A percentile compares a stretch with the other conserved stretches of the same genome.
Conservation (phyloP, 2,329 filamentous ascomycete species). For the Cyanodermella asteris region DNA sequence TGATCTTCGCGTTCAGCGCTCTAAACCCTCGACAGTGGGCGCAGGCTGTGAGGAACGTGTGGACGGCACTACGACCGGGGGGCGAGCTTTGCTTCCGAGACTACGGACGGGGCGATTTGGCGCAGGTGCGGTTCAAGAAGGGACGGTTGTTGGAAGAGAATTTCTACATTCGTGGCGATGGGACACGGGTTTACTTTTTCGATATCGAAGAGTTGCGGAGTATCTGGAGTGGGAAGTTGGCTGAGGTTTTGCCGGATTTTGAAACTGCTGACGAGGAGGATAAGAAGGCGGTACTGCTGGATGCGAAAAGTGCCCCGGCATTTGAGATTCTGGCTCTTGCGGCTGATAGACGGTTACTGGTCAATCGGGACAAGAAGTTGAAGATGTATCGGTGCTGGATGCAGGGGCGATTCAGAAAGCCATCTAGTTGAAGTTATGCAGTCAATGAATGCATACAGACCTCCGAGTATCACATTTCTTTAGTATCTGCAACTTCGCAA, state of each 20-base stretch:
- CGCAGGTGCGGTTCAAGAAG: conserved; percentile 93
- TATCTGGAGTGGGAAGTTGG: conserved; percentile 46
- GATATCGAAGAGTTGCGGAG: conserved; percentile 58
- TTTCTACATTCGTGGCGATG: conserved; percentile 89
- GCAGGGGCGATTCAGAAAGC: conserved; percentile 58
- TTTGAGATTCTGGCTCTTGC: conserved; percentile 63
- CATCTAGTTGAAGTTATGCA: too few relatives aligned
- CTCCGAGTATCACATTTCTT: too few relatives aligned
- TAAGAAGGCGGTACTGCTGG: conserved; percentile 4
- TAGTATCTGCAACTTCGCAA: too few relatives aligned
- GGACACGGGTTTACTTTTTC: conserved; percentile 94
- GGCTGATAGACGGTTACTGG: conserved; percentile 68
- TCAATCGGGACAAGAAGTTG: conserved; percentile 71
- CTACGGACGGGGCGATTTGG: conserved; percentile 85
- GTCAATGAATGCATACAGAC: too few relatives aligned
- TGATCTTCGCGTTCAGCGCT: conserved; percentile 96
- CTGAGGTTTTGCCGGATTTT: conserved; percentile 12
- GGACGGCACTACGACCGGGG: conserved; percentile 67
- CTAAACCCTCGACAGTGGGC: conserved; percentile 69
- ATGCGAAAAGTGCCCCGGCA: conserved; percentile 7
- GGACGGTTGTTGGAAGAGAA: conserved; percentile 86
- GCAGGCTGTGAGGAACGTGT: conserved; percentile 59
- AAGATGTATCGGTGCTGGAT: conserved; percentile 99
- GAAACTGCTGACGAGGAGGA: conserved; percentile 9
- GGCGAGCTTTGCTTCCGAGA: conserved; percentile 91